Evolutionary conservation across 2,329 filamentous ascomycete species (phyloP).

Genomic region (Sclerotinia spermophila): DNA sequence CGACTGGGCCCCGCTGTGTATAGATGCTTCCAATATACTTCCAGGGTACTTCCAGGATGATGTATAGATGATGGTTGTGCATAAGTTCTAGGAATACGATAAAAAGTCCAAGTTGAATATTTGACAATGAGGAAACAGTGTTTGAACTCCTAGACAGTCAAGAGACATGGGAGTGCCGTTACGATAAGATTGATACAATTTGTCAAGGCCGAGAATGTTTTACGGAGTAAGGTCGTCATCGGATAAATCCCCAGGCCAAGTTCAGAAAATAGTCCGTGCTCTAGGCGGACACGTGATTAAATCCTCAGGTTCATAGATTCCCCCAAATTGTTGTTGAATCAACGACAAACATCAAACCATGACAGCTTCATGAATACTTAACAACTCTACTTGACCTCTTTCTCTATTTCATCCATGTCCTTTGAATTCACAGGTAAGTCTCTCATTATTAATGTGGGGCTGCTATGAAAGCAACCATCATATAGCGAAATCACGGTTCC

Average conservation of each 20-base stretch:
- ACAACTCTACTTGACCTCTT: conserved; percentile 17
- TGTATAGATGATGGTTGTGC: neutral
- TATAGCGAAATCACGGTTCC: conserved; percentile 12
- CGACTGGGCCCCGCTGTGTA: neutral
- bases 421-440: conserved; percentile 1
- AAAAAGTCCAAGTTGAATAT: neutral
- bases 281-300: neutral
- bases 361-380: conserved; percentile 17
- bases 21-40: too few species aligned
- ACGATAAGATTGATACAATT: neutral
- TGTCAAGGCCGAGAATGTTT: neutral
- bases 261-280: neutral
- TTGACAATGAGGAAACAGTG: neutral
- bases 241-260: neutral
- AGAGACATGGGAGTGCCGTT: neutral
- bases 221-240: neutral
- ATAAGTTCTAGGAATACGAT: neutral
- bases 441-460: conserved; percentile 11
- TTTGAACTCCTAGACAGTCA: neutral
- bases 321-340: conserved; percentile 1
- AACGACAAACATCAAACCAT: conserved; percentile 17
- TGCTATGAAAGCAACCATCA: conserved; percentile 17
- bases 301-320: conserved; percentile 6
- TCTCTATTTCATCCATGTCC: neutral
- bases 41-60: too few species aligned